phyloP scores from a whole-genome alignment of 345 rosid species.

The Excoecaria agallocha region DNA sequence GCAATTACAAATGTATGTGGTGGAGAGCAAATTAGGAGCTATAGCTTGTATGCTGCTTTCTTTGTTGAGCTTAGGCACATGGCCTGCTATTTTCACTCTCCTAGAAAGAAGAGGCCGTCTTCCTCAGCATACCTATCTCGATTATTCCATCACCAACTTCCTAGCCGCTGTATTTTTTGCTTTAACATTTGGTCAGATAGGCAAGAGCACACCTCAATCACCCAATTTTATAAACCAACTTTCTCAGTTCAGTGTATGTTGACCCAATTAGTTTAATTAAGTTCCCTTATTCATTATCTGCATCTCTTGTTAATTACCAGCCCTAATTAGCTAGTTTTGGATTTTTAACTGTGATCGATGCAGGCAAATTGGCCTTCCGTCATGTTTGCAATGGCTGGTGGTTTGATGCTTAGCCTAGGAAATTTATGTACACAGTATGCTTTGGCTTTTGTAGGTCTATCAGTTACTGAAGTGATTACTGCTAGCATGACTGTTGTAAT shows the following conservation, averaged over 20 bases:
- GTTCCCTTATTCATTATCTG: background rate
- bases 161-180: constrained; percentile 70
- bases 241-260: constrained; percentile 47
- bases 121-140: constrained; percentile 89
- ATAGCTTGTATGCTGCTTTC: constrained; percentile 65
- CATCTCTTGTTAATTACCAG: too few species aligned
- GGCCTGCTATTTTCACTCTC: constrained; percentile 79
- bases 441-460: constrained; percentile 78
- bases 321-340: background rate
- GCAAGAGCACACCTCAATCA: constrained; percentile 30
- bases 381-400: constrained; percentile 78
- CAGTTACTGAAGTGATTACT: constrained; percentile 73
- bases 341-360: constrained; percentile 11
- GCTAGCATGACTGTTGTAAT: constrained; percentile 74
- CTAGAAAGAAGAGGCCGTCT: constrained; percentile 81
- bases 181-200: constrained; percentile 61
- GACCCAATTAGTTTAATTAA: background rate
- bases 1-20: constrained; percentile 52
- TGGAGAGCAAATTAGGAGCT: constrained; percentile 87
- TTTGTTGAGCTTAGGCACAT: constrained; percentile 72
- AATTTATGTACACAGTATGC: constrained; percentile 74
- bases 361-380: constrained; percentile 73
- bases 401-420: constrained; percentile 68
- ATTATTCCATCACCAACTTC: constrained; percentile 72
- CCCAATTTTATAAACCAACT: constrained; percentile 64